Percentiles rank a stretch among this genome's conserved stretches.
These are phyloP conservation scores for Eimeria necatrix DNA, from an alignment of 169 alveolate species.

Conservation along the genomic window DNA sequence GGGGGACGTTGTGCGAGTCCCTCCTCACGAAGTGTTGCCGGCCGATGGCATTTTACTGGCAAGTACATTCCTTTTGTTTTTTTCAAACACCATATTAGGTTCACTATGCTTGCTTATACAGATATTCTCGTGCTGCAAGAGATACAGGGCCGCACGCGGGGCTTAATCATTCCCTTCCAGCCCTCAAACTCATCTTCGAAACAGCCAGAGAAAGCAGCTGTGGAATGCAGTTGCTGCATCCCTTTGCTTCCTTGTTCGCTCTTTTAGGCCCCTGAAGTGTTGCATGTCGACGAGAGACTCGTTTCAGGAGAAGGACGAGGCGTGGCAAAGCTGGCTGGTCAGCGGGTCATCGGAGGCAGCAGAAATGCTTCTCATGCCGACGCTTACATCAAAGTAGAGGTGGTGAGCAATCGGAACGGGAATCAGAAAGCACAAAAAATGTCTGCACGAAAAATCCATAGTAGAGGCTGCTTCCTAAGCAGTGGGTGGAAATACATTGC, in stretches of 20 bases:
- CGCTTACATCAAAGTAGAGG: slow-evolving; percentile 44
- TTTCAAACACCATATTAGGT: neutral
- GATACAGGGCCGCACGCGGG: no score
- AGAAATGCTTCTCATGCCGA: slow-evolving; percentile 35
- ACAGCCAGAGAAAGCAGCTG: no score
- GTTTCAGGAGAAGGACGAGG: slow-evolving; percentile 69
- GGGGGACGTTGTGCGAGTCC: slow-evolving; percentile 71
- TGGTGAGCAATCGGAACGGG: neutral
- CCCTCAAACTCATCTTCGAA: no score
- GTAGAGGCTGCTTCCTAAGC: no score
- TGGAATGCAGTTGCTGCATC: no score
- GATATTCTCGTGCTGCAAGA: neutral
- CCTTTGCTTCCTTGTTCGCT: no score
- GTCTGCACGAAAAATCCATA: no score
- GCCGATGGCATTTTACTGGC: slow-evolving; percentile 78
- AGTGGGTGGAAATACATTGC: no score
- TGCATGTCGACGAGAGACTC: slow-evolving; percentile 73
- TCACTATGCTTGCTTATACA: neutral
- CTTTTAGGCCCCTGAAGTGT: neutral
- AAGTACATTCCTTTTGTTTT: neutral
- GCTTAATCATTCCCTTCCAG: no score
- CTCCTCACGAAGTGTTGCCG: slow-evolving; percentile 70
- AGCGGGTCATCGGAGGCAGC: slow-evolving; percentile 73
- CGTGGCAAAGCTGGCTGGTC: slow-evolving; percentile 38
- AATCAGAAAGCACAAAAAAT: neutral